Evolutionary conservation across 2,329 filamentous ascomycete species (phyloP), one percentile per base, ranked within the genome.

Genomic region (Emmonsia crescens): DNA sequence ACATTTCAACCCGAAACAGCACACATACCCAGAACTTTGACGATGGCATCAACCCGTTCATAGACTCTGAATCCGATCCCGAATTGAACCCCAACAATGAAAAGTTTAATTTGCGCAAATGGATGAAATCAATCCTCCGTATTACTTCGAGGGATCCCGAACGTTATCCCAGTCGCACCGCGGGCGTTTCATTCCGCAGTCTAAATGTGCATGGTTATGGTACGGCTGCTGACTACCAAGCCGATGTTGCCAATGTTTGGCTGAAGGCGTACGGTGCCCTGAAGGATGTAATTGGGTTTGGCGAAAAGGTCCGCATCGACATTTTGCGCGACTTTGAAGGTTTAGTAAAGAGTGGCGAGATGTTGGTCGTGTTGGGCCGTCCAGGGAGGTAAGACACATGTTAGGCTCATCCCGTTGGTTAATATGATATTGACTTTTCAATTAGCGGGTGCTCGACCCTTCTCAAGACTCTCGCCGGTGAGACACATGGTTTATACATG

Each of bases 391-490:
- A 61, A 56, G 61, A 29, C 21, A 27, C 51, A 12, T n/a, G 38
- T 48, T 31, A 1, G 16, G 33, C 38, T 5, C 46, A 40, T 38
- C 21, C 5, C 52, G 3, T 57, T 46, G 36, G 3, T 49, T 48
- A 16, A 10, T n/a, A 31, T 16, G 21, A 49, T 48, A 14, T 21
- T 49, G 42, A 46, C 14, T 21, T 57, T 19, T 52, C 19, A 44
- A 21, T 33, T 33, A 66, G 63, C 49, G 76, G 77, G 60, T 96
- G 91, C 73, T 90, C 88, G 14, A 95, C 91, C 1, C 86, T 95
- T 66, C 79, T 96, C 61, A 95, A 95, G 78, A 89, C 89, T 0
- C 84, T 95, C 66, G 84, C 89, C 2, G 90, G 91, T 64, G 89
- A 95, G 75, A 90, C 88, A n/a, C 87, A 92, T 67, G 91, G 91